A percentile compares a stretch with the other conserved stretches of the same genome.
Evolutionary conservation across 2,329 filamentous ascomycete species (phyloP).

Genomic region (Fusarium tanahbumbuense): DNA sequence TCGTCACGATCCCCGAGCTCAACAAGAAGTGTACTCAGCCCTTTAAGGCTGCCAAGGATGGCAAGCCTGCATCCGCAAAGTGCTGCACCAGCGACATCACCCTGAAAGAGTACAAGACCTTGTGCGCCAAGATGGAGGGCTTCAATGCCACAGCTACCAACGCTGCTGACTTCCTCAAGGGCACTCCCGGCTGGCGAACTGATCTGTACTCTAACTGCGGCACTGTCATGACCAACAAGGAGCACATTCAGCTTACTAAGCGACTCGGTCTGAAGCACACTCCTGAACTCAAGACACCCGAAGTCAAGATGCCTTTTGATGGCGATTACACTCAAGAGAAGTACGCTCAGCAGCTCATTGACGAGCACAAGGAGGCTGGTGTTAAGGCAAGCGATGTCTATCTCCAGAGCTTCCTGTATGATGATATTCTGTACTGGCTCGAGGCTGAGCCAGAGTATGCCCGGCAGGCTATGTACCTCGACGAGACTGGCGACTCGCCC

Average conservation of each 20-base stretch:
- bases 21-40: conserved; percentile 72
- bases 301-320: conserved; percentile 76
- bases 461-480: conserved; percentile 72
- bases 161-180: conserved; percentile 66
- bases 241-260: conserved; percentile 71
- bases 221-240: conserved; percentile 69
- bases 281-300: conserved; percentile 74
- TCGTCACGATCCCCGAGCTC: conserved; percentile 70
- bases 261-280: conserved; percentile 71
- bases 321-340: conserved; percentile 72
- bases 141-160: conserved; percentile 69
- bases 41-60: conserved; percentile 67
- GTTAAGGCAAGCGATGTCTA: conserved; percentile 67
- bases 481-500: conserved; percentile 68
- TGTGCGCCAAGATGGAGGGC: conserved; percentile 79
- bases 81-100: conserved; percentile 81
- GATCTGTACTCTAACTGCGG: conserved; percentile 74
- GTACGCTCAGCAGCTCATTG: conserved; percentile 73
- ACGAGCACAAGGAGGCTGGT: conserved; percentile 66
- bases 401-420: conserved; percentile 74
- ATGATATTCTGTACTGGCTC: conserved; percentile 75
- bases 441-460: conserved; percentile 69
- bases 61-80: conserved; percentile 66
- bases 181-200: conserved; percentile 71
- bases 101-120: conserved; percentile 71